Base-by-base conservation (phyloP, 2,329 filamentous ascomycete genomes). In the Calonectria pteridis region DNA sequence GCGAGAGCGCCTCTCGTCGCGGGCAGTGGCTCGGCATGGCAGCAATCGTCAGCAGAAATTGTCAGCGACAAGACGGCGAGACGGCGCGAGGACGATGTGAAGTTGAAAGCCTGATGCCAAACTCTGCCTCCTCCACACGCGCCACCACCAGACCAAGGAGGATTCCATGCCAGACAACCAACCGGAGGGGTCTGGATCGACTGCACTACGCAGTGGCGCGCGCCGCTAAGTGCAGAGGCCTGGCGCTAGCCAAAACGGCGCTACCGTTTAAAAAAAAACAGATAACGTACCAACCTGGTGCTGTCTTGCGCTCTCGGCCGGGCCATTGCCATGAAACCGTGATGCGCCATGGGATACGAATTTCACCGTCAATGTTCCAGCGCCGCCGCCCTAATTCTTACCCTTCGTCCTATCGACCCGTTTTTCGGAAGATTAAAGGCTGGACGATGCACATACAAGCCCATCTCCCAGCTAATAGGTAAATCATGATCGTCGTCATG, bases 401-500 rank as follows among this genome's bases (percentile, higher is more conserved):
- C 33, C n/a, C 23, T 40, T 6, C 23, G 14, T 40, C 33, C 18
- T 23, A 5, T 6, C 16, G 35, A 23, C 55, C 35, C 33, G 23
- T 40, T 23, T 23, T 62, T 35, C 55, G 23, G 33, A 62, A 40
- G 33, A 62, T 62, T 43, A 40, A 40, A 46, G 43, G 20, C 43
- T 46, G 43, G 20, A 46, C 43, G 11, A 23, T 46, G 43, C 43
- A 46, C 43, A 46, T 46, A 35, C 14, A 62, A 28, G 55, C 26
- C 55, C 23, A 20, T 62, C 55, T 62, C 35, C 55, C 55, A 62
- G 33, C 35, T 40, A 28, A 40, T 26, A 62, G 55, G 55, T 37
- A 62, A 62, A 62, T 62, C 55, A 66, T 49, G 63, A 66, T 66
- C 63, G 46, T 66, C 63, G 35, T n/a, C 55, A 28, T 62, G 55